Evolutionary conservation across 805 yeast genomes (phyloP).

Genomic region (Teunomyces tritomae): DNA sequence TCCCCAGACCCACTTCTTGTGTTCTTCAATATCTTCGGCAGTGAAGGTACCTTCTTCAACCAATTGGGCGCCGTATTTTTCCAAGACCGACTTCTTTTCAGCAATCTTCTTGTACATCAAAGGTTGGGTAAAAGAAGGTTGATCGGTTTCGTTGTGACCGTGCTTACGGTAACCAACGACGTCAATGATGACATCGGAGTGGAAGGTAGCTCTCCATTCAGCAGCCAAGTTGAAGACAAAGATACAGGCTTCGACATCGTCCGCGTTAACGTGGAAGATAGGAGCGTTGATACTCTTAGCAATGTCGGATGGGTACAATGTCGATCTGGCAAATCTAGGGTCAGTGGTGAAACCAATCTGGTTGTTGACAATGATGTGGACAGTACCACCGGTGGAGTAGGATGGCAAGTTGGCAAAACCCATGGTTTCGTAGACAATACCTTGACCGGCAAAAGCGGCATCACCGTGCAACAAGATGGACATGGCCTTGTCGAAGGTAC

Average conservation of each 20-base stretch:
- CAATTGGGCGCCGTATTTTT: constrained; percentile 77
- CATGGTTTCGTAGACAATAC: constrained; percentile 98
- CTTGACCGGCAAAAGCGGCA: constrained; percentile 98
- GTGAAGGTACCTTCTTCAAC: constrained; percentile 87
- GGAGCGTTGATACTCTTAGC: constrained; percentile 98
- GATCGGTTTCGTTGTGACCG: constrained; percentile 99
- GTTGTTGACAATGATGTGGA: constrained; percentile 93
- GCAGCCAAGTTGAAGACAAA: constrained; percentile 95
- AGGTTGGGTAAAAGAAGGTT: constrained; percentile 98
- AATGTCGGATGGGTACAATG: constrained; percentile 96
- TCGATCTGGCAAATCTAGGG: constrained; percentile 95
- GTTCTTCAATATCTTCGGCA: constrained; percentile 87
- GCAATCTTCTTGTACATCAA: constrained; percentile 92
- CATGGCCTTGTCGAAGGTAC: constrained; percentile 80
- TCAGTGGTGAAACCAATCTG: constrained; percentile 99
- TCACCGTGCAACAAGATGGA: constrained; percentile 96
- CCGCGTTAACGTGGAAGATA: constrained; percentile 98
- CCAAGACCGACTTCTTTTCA: constrained; percentile 84
- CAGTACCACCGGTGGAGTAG: constrained; percentile 97
- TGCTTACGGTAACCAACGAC: constrained; percentile 97
- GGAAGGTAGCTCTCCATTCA: constrained; percentile 96
- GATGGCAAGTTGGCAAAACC: constrained; percentile 92
- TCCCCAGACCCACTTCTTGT: constrained; percentile 97
- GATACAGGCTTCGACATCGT: constrained; percentile 91
- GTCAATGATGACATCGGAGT: constrained; percentile 93